These are phyloP conservation scores for Talaromyces ruber DNA, from an alignment of 495 filamentous ascomycete species.

Conservation along the genomic window DNA sequence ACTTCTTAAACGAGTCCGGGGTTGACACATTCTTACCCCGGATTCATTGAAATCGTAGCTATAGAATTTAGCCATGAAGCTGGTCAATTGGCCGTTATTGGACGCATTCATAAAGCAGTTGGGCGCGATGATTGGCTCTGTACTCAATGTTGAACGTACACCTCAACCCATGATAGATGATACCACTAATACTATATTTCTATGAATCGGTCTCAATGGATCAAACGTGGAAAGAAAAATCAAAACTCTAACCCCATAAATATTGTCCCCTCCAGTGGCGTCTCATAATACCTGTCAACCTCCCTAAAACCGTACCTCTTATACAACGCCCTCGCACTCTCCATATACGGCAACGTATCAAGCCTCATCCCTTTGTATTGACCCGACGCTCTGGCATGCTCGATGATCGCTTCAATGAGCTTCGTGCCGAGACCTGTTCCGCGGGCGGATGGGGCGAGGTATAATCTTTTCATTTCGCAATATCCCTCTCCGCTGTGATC, in stretches of 20 bases:
- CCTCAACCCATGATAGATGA: no score
- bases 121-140: not conserved
- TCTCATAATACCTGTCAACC: conserved; percentile 48
- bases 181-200: not conserved
- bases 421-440: conserved; percentile 38
- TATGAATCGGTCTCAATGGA: not conserved
- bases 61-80: not conserved
- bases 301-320: conserved; percentile 41
- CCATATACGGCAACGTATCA: conserved; percentile 50
- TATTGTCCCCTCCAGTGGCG: conserved; percentile 39
- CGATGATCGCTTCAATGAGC: conserved; percentile 34
- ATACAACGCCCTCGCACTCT: conserved; percentile 43
- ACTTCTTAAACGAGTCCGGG: not conserved
- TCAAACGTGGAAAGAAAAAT: not conserved
- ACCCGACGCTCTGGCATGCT: conserved; percentile 32
- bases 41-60: not conserved
- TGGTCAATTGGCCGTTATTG: not conserved
- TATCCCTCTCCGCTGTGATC: conserved; percentile 10
- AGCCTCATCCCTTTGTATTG: conserved; percentile 45
- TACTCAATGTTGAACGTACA: not conserved
- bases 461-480: conserved; percentile 57
- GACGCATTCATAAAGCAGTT: not conserved
- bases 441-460: conserved; percentile 34
- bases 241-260: conserved; percentile 26
- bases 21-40: not conserved